Base-by-base conservation (phyloP, 495 filamentous ascomycete species). In the Trichocladium antarcticum region DNA sequence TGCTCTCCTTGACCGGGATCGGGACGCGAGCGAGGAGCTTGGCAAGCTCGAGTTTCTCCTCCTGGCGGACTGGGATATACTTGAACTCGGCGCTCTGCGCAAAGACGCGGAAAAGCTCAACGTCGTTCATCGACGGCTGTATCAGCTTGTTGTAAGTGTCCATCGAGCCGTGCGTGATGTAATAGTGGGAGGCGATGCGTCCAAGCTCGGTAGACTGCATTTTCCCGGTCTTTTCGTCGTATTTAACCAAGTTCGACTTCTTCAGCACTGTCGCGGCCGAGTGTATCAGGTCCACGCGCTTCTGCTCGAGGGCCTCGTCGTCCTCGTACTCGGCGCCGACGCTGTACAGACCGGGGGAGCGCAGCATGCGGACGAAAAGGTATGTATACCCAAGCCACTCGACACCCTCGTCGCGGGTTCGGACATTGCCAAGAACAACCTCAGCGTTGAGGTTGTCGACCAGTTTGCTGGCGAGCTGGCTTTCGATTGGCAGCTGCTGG, bases 311-410 rank as follows among this genome's bases (percentile, higher is more conserved):
- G 4, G 85, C 81, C 39, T 84, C 83, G 52, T 99, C 92, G 34
- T 92, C 81, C 53, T 93, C 87, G 53, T 97, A 99, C 57, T 97
- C 92, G 0, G 88, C 79, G 16, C 92, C 92, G 42, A 99, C 93
- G 51, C 89, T 89, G 62, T 99, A 99, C 22, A 99, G 72, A 0
- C 89, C 92, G 38, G 93, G 92, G 1, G 90, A 97, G 12, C 92
- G 82, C 46, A 97, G 76, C 92, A 99, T 99, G 14, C 92, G 85
- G 42, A 99, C 88, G 56, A 93, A 99, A 27, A 99, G 78, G 66
- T 99, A 99, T 0, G 92, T 95, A 63, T 99, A 99, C 7, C 92
- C 93, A 20, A 99, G 79, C 92, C 92, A 99, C 51, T 99, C 89
- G 31, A 97, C 93, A 45, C 84, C 92, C 58, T 99, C 92, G 58